phyloP scores from a whole-genome alignment of 345 rosid species.

The Aquilaria malaccensis region DNA sequence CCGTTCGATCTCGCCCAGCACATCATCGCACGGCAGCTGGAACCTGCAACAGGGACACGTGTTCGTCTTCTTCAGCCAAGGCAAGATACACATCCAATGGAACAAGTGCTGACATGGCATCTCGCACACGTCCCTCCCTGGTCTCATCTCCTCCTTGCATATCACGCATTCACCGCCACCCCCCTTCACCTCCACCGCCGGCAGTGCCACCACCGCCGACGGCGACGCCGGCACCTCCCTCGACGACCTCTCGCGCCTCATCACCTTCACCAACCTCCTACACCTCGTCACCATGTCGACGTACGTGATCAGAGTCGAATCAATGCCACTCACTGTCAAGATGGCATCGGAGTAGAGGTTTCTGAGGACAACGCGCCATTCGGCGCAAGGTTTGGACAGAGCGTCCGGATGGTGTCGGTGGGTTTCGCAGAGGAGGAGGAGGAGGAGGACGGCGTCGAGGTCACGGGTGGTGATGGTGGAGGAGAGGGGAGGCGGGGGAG shows the following conservation, averaged over 20 bases:
- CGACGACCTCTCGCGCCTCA: slow-evolving; percentile 36
- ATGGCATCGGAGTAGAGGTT: slow-evolving; percentile 22
- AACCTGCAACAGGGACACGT: slow-evolving; percentile 92
- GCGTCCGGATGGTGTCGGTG: slow-evolving; percentile 53
- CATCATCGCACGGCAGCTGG: slow-evolving; percentile 82
- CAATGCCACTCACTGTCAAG: slow-evolving; percentile 30
- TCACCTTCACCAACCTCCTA: slow-evolving; percentile 41
- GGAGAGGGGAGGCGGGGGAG: slow-evolving; percentile 18
- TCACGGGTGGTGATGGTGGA: slow-evolving; percentile 45
- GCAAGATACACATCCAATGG: slow-evolving; percentile 86
- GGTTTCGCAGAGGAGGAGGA: slow-evolving; percentile 75
- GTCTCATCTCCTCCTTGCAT: slow-evolving; percentile 76
- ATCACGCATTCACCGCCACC: slow-evolving; percentile 57
- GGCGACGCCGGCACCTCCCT: slow-evolving; percentile 49
- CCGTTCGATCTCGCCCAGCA: slow-evolving; percentile 71
- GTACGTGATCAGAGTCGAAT: slow-evolving; percentile 47
- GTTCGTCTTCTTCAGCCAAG: slow-evolving; percentile 76
- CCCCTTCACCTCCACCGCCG: slow-evolving; percentile 40
- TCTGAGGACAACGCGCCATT: slow-evolving; percentile 50
- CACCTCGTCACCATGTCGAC: slow-evolving; percentile 60
- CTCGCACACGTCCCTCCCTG: slow-evolving; percentile 75
- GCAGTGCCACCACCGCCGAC: slow-evolving; percentile 57
- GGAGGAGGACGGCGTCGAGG: slow-evolving; percentile 68
- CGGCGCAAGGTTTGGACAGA: slow-evolving; percentile 31
- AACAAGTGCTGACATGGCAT: slow-evolving; percentile 85